Percentiles rank a stretch among this genome's conserved stretches.
Conservation (phyloP, 208 protist genomes). For the Leishmania braziliensis region DNA sequence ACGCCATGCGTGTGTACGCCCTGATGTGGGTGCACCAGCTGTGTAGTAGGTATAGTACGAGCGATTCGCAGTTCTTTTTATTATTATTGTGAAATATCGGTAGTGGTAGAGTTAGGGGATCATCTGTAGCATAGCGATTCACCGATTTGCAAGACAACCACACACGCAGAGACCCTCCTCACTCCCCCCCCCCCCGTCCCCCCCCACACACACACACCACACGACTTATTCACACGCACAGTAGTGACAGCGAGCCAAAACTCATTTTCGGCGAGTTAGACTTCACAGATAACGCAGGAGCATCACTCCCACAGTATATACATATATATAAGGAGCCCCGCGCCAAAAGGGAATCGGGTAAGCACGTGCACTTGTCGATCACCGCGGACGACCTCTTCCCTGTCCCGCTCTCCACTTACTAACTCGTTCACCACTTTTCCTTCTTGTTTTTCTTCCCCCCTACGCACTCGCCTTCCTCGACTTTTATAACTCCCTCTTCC, state of each 20-base stretch:
- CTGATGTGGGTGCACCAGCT: too few species aligned
- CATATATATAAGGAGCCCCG: not conserved
- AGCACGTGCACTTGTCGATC: not conserved
- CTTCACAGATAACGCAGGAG: constrained; percentile 2
- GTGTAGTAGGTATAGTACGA: constrained; percentile 1
- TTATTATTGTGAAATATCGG: not conserved
- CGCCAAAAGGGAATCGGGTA: not conserved
- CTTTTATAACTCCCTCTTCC: not conserved
- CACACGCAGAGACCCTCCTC: not conserved
- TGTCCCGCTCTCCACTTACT: not conserved
- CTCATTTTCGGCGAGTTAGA: not conserved
- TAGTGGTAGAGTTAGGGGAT: not conserved
- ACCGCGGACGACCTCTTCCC: not conserved
- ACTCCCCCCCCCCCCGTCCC: not conserved
- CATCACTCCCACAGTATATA: not conserved
- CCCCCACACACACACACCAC: not conserved
- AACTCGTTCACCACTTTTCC: not conserved
- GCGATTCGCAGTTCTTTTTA: not conserved
- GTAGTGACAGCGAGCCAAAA: not conserved
- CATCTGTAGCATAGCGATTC: not conserved
- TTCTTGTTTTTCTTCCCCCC: not conserved
- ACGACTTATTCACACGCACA: not conserved
- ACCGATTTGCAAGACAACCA: not conserved
- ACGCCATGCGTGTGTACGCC: not conserved
- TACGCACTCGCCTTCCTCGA: not conserved